A percentile compares a stretch with the other conserved stretches of the same genome.
These are phyloP conservation scores for Periconia sp. DNA, from an alignment of 2,329 filamentous ascomycete species.

Conservation along the genomic window DNA sequence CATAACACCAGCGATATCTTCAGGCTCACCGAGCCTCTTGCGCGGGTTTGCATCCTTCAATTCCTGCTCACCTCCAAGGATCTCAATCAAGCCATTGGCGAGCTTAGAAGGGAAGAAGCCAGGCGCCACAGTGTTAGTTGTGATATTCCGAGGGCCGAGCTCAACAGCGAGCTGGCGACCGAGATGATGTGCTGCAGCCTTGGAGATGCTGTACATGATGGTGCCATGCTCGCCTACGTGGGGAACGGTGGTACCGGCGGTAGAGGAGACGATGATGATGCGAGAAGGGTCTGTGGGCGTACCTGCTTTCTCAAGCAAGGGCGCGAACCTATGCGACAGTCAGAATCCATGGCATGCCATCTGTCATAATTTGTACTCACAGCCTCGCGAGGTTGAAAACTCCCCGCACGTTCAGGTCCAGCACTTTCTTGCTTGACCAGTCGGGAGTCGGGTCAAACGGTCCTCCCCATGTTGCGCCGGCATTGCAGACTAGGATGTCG, in stretches of 20 bases:
- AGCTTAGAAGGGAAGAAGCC: conserved; percentile 49
- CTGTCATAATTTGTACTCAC: conserved; percentile 21
- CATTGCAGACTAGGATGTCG: conserved; percentile 49
- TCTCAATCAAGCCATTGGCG: conserved; percentile 45
- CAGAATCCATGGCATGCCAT: not conserved
- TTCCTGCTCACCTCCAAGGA: conserved; percentile 50
- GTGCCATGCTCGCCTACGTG: conserved; percentile 47
- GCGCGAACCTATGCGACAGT: conserved; percentile 34
- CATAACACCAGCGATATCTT: conserved; percentile 47
- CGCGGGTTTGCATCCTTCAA: conserved; percentile 39
- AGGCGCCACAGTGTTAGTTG: conserved; percentile 46
- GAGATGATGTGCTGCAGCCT: conserved; percentile 48
- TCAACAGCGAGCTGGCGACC: conserved; percentile 48
- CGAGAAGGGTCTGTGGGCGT: conserved; percentile 42
- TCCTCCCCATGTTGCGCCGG: conserved; percentile 47
- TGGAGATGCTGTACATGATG: conserved; percentile 49
- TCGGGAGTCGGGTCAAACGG: conserved; percentile 47
- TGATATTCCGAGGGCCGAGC: conserved; percentile 47
- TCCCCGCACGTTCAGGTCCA: conserved; percentile 49
- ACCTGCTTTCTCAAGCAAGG: conserved; percentile 42
- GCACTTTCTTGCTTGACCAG: conserved; percentile 42
- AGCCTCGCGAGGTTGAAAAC: conserved; percentile 47
- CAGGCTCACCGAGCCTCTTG: conserved; percentile 38
- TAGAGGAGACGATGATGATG: conserved; percentile 46
- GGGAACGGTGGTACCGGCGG: conserved; percentile 44